phyloP scores from a whole-genome alignment of 1,284 basidiomycete genomes.

The Cryptococcus wingfieldii region DNA sequence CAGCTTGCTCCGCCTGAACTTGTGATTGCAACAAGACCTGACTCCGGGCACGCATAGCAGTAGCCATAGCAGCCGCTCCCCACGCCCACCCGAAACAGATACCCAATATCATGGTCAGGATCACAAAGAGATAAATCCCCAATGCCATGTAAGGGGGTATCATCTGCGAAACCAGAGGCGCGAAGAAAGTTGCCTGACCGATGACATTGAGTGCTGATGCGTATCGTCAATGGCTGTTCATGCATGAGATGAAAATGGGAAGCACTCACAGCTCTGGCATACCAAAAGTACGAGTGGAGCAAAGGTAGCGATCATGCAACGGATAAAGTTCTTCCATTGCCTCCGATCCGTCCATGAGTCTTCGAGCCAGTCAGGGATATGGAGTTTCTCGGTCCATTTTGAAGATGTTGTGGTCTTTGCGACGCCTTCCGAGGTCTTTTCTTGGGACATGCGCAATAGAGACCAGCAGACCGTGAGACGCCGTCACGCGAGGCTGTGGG shows the following conservation, averaged over 20 bases:
- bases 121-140: constrained; percentile 44
- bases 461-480: too few species aligned
- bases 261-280: constrained; percentile 22
- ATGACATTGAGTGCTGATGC: constrained; percentile 24
- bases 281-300: constrained; percentile 35
- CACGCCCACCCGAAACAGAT: constrained; percentile 70
- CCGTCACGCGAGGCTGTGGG: too few species aligned
- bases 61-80: constrained; percentile 66
- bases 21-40: constrained; percentile 54
- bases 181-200: constrained; percentile 41
- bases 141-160: constrained; percentile 43
- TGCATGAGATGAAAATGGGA: background rate
- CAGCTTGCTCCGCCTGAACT: constrained; percentile 53
- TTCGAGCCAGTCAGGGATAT: constrained; percentile 29
- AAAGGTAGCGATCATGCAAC: constrained; percentile 37
- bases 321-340: constrained; percentile 43
- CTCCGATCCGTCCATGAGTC: constrained; percentile 19
- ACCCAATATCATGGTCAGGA: constrained; percentile 57
- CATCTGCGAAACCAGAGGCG: constrained; percentile 36
- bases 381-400: constrained; percentile 7
- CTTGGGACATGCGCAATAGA: background rate
- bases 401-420: too few species aligned
- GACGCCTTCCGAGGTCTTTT: too few species aligned
- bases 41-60: constrained; percentile 58
- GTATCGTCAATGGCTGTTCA: background rate